A percentile compares a stretch with the other conserved stretches of the same genome.
Evolutionary conservation across 1,284 basidiomycete species (phyloP).

Genomic region (Phaffia rhodozyma): DNA sequence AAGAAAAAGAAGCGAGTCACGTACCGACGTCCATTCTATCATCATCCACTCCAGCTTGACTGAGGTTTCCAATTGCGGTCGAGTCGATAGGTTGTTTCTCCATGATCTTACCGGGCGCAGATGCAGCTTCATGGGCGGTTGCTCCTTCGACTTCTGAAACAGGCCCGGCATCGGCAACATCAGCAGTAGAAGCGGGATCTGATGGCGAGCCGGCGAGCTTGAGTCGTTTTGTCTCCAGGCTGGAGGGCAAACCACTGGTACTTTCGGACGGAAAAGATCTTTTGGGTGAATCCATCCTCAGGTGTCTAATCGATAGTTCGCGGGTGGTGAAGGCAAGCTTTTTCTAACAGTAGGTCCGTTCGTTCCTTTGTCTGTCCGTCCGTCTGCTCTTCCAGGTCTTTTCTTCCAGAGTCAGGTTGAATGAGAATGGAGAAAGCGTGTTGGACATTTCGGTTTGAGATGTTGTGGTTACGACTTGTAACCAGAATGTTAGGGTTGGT

Average conservation of each 20-base stretch:
- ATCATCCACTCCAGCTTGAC: conserved; percentile 23
- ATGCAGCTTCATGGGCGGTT: conserved; percentile 28
- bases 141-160: conserved; percentile 23
- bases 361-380: neutral
- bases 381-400: neutral
- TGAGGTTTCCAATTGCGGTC: conserved; percentile 34
- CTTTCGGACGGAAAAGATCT: neutral
- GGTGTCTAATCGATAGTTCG: neutral
- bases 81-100: conserved; percentile 33
- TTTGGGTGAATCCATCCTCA: conserved; percentile 1
- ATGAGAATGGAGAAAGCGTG: neutral
- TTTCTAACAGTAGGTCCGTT: neutral
- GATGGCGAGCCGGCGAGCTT: conserved; percentile 1
- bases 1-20: neutral
- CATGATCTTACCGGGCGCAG: conserved; percentile 35
- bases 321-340: neutral
- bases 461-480: neutral
- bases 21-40: conserved; percentile 11
- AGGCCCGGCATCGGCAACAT: conserved; percentile 9
- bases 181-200: neutral
- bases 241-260: neutral
- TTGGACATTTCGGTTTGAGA: neutral
- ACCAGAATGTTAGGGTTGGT: no score
- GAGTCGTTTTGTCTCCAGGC: conserved; percentile 8
- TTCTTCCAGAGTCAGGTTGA: neutral